phyloP scores from a whole-genome alignment of 768 basidiomycete species.

The Leccinellum rugosiceps region DNA sequence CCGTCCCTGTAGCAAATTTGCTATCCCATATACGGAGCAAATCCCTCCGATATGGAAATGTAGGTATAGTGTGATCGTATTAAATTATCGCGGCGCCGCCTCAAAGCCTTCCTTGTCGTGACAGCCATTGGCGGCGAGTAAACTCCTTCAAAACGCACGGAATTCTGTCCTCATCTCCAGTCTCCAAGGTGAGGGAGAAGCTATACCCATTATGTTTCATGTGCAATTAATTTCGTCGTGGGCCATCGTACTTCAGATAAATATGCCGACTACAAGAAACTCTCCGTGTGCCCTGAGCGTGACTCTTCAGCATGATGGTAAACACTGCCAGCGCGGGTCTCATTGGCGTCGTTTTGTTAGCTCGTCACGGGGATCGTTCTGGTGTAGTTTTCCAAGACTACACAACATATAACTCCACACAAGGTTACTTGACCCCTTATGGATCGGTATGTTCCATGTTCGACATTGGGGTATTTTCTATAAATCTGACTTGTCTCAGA shows the following conservation, averaged over 20 bases:
- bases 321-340: conserved; percentile 33
- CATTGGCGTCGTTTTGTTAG: conserved; percentile 71
- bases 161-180: background rate
- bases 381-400: conserved; percentile 66
- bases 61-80: no score
- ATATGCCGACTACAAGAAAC: background rate
- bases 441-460: conserved; percentile 51
- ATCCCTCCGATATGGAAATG: no score
- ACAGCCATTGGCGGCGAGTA: no score
- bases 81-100: no score
- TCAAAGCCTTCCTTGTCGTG: no score
- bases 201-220: background rate
- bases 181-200: background rate
- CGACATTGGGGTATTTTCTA: background rate
- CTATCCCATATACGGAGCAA: no score
- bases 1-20: no score
- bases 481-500: conserved; percentile 1
- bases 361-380: conserved; percentile 73
- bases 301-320: conserved; percentile 21
- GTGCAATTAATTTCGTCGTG: background rate
- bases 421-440: conserved; percentile 68
- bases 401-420: conserved; percentile 58
- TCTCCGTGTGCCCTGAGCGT: background rate
- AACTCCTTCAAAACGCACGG: background rate
- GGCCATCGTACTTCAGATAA: background rate